Base-by-base conservation (phyloP, 2,329 filamentous ascomycete genomes). In the Apiospora aurea region DNA sequence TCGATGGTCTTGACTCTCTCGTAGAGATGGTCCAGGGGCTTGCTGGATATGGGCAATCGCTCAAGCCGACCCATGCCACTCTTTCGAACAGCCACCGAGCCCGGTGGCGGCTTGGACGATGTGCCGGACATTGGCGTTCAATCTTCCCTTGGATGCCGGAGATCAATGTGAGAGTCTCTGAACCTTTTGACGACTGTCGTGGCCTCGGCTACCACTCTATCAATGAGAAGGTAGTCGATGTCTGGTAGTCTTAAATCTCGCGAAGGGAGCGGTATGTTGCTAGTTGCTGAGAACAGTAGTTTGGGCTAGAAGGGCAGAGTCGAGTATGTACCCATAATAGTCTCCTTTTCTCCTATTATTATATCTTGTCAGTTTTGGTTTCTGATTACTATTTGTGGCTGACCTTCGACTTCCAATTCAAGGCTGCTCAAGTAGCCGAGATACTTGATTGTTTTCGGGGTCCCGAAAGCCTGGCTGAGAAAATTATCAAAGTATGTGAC, bases 1-100 rank as follows among this genome's bases (percentile, higher is more conserved):
- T 72, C 71, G 14, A 73, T 64, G 53, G 46, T 57, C 38, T 69
- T 72, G 46, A 72, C 38, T 18, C 61, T n/a, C 46, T 71, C 26
- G 43, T 73, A 72, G 57, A 72, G 51, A 53, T 70, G 29, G 10
- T 69, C 26, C 24, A 72, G 66, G 7, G 72, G 29, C 18, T n/a
- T 47, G 18, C 16, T 14, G 7, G 61, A 49, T 41, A 72, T 61
- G 16, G 68, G 68, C 46, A 51, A 5, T 13, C 68, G 68, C 3
- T 41, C n/a, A 38, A 69, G 46, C 26, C 13, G 18, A 18, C 68
- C 29, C 68, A 69, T 69, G 4, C 68, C 68, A 18, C 16, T 53
- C 68, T 51, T 69, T 3, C 34, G 44, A 34, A 69, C 34, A 11
- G 26, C 26, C 14, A 69, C 68, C 8, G 29, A 16, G 10, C 29